Percentiles rank a stretch among this genome's conserved stretches.
phyloP scores from a whole-genome alignment of 1,284 basidiomycete species.

The Marasmius tenuissimus region DNA sequence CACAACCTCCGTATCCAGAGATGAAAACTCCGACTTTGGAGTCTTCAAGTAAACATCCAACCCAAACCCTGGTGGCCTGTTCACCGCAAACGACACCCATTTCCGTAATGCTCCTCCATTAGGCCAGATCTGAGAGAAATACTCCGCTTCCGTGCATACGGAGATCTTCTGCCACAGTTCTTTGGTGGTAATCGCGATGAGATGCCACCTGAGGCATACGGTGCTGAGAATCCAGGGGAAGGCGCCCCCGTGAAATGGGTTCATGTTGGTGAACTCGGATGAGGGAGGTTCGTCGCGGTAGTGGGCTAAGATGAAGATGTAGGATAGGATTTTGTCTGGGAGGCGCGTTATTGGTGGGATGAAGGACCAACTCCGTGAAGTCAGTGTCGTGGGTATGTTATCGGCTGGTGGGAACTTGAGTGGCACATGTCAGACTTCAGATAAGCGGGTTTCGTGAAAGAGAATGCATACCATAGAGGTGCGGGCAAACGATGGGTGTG shows the following conservation, averaged over 20 bases:
- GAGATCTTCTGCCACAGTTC: neutral
- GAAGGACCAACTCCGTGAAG: neutral
- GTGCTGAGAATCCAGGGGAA: neutral
- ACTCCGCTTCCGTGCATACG: neutral
- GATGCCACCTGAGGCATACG: neutral
- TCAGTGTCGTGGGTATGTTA: neutral
- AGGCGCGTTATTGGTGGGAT: neutral
- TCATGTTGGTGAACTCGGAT: neutral
- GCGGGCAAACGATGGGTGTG: neutral
- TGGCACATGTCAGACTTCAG: neutral
- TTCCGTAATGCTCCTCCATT: neutral
- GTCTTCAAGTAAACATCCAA: neutral
- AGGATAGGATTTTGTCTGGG: neutral
- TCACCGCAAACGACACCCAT: neutral
- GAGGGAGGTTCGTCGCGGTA: neutral
- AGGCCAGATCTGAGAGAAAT: neutral
- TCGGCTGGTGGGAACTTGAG: neutral
- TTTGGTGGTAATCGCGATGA: neutral
- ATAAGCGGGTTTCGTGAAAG: neutral
- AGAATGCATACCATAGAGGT: neutral
- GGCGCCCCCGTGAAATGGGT: neutral
- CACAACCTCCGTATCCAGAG: neutral
- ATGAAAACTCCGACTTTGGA: neutral
- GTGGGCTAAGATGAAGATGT: neutral
- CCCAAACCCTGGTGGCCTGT: neutral